A percentile compares a stretch with the other conserved stretches of the same genome.
Evolutionary conservation across 805 yeast species (phyloP).

Genomic region (Lipomyces sp.): DNA sequence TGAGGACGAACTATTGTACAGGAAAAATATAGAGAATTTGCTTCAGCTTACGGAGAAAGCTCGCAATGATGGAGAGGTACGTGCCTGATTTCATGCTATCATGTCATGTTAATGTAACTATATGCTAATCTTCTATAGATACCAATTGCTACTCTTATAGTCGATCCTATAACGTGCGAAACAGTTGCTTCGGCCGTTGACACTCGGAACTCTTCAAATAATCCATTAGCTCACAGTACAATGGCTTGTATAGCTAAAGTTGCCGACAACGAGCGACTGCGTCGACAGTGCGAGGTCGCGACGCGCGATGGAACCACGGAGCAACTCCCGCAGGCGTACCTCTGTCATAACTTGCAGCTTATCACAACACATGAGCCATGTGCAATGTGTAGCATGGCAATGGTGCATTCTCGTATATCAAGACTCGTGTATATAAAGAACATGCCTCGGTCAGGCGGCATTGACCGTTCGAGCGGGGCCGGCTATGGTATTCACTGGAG

Average conservation of each 20-base stretch:
- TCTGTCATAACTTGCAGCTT: slow-evolving; percentile 77
- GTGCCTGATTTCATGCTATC: neutral
- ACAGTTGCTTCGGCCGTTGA: slow-evolving; percentile 52
- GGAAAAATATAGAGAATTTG: slow-evolving; percentile 44
- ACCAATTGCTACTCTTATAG: slow-evolving; percentile 66
- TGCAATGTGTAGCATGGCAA: slow-evolving; percentile 95
- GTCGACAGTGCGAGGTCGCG: slow-evolving; percentile 44
- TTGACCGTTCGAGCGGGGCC: slow-evolving; percentile 61
- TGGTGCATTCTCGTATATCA: slow-evolving; percentile 84
- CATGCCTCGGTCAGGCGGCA: slow-evolving; percentile 58
- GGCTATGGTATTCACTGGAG: slow-evolving; percentile 77
- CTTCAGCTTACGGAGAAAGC: slow-evolving; percentile 40
- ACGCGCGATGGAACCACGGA: neutral
- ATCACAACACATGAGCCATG: slow-evolving; percentile 96
- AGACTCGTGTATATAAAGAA: slow-evolving; percentile 65
- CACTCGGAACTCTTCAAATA: slow-evolving; percentile 46
- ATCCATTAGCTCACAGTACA: slow-evolving; percentile 73
- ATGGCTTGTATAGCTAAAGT: slow-evolving; percentile 72
- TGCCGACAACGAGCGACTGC: slow-evolving; percentile 58
- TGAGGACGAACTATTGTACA: slow-evolving; percentile 55
- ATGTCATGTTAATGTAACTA: neutral
- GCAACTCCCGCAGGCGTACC: slow-evolving; percentile 50
- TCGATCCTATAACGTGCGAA: slow-evolving; percentile 56
- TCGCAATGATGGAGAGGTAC: slow-evolving; percentile 18
- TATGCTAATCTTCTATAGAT: slow-evolving; percentile 26